Conservation (phyloP, 306 rosid genomes). For the Quercus parvula region DNA sequence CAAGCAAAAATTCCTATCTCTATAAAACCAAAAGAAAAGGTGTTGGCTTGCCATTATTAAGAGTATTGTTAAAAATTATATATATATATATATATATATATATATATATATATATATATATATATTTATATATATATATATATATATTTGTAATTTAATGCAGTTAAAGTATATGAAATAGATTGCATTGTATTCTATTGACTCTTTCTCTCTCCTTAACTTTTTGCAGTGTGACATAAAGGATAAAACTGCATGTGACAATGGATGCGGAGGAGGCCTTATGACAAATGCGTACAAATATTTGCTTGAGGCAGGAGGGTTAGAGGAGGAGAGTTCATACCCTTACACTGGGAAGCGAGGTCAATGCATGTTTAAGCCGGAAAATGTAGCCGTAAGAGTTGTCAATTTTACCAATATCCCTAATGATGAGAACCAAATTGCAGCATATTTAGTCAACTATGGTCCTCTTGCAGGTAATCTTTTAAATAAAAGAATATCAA, state of each 20-base stretch:
- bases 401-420: conserved; percentile 70
- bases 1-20: too few species aligned
- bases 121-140: too few species aligned
- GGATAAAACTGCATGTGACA: conserved; percentile 49
- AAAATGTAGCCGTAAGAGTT: conserved; percentile 52
- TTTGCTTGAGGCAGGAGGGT: conserved; percentile 72
- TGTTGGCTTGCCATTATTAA: too few species aligned
- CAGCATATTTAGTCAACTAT: conserved; percentile 58
- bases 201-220: too few species aligned
- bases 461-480: conserved; percentile 83
- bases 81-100: too few species aligned
- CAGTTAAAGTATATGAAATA: too few species aligned
- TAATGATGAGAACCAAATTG: conserved; percentile 68
- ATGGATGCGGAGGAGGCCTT: conserved; percentile 75
- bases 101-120: too few species aligned
- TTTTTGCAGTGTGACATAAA: conserved; percentile 54
- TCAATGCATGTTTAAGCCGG: conserved; percentile 53
- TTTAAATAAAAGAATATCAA: too few species aligned
- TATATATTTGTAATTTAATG: too few species aligned
- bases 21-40: too few species aligned
- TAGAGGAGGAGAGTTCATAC: conserved; percentile 67
- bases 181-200: too few species aligned
- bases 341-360: conserved; percentile 58
- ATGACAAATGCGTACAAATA: conserved; percentile 92
- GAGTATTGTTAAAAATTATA: too few species aligned